These are phyloP conservation scores for Lathyrus sativus DNA, from an alignment of 306 rosid genomes.

Conservation along the genomic window DNA sequence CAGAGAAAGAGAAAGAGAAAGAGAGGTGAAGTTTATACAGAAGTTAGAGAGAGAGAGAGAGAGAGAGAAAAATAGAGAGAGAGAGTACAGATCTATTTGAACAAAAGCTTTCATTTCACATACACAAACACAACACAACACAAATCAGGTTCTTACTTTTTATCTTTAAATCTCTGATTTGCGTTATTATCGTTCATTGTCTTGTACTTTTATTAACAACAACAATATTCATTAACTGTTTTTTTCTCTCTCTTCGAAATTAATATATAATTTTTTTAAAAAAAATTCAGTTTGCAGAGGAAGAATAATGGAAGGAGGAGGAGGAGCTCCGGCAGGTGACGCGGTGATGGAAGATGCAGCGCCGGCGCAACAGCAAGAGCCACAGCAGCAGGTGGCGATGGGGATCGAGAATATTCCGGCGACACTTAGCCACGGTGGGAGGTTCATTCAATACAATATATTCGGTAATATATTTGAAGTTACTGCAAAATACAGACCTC, in stretches of 20 bases:
- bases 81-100: slow-evolving; percentile 45
- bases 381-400: slow-evolving; percentile 38
- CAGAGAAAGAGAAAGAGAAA: background rate
- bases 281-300: slow-evolving; percentile 28
- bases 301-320: slow-evolving; percentile 48
- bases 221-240: slow-evolving; percentile 5
- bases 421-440: slow-evolving; percentile 84
- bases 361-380: slow-evolving; percentile 43
- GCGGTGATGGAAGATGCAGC: slow-evolving; percentile 77
- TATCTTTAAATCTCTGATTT: slow-evolving; percentile 28
- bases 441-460: slow-evolving; percentile 90
- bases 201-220: background rate
- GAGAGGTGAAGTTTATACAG: slow-evolving; percentile 9
- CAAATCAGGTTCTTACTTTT: slow-evolving; percentile 43
- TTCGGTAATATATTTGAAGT: slow-evolving; percentile 93
- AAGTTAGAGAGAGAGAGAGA: background rate
- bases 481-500: slow-evolving; percentile 91
- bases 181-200: slow-evolving; percentile 13
- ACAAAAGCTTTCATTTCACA: slow-evolving; percentile 33
- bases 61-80: slow-evolving; percentile 16
- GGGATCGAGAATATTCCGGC: slow-evolving; percentile 88
- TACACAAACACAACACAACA: slow-evolving; percentile 11
- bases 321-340: slow-evolving; percentile 67
- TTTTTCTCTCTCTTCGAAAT: background rate
- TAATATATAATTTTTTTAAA: background rate